Percentiles rank a stretch among this genome's conserved stretches.
Conservation (phyloP, 805 yeast species). For the Monosporozyma unispora region DNA sequence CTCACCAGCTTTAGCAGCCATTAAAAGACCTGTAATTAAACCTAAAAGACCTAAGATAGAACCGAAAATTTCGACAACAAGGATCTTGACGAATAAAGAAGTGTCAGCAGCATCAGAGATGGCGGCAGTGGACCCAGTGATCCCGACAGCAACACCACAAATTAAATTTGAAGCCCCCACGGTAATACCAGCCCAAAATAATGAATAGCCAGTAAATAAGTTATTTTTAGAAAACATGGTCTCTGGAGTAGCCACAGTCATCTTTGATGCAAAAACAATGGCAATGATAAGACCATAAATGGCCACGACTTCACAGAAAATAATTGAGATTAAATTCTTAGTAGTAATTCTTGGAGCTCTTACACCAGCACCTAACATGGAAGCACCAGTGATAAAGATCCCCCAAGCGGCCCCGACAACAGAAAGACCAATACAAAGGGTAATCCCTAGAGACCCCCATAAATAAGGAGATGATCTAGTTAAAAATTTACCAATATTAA, state of each 20-base stretch:
- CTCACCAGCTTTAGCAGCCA: slow-evolving; percentile 93
- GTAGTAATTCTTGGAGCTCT: slow-evolving; percentile 96
- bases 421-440: slow-evolving; percentile 83
- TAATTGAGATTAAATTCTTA: slow-evolving; percentile 89
- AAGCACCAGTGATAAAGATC: slow-evolving; percentile 88
- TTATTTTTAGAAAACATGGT: slow-evolving; percentile 69
- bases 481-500: slow-evolving; percentile 84
- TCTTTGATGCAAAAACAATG: slow-evolving; percentile 88
- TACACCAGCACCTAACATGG: slow-evolving; percentile 96
- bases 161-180: slow-evolving; percentile 89
- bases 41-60: slow-evolving; percentile 93
- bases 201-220: slow-evolving; percentile 86
- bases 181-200: slow-evolving; percentile 97
- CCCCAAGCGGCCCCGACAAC: slow-evolving; percentile 99
- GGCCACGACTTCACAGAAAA: slow-evolving; percentile 98
- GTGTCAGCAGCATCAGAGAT: slow-evolving; percentile 96
- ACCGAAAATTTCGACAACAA: slow-evolving; percentile 96
- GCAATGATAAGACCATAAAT: slow-evolving; percentile 97
- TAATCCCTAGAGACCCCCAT: slow-evolving; percentile 93
- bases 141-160: slow-evolving; percentile 95
- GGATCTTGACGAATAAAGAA: slow-evolving; percentile 85
- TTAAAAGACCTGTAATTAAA: slow-evolving; percentile 88
- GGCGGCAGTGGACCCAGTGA: slow-evolving; percentile 98
- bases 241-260: slow-evolving; percentile 56
- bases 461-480: slow-evolving; percentile 84